Conservation (phyloP, 2,329 filamentous ascomycete genomes). For the Ophiostoma sp. region DNA sequence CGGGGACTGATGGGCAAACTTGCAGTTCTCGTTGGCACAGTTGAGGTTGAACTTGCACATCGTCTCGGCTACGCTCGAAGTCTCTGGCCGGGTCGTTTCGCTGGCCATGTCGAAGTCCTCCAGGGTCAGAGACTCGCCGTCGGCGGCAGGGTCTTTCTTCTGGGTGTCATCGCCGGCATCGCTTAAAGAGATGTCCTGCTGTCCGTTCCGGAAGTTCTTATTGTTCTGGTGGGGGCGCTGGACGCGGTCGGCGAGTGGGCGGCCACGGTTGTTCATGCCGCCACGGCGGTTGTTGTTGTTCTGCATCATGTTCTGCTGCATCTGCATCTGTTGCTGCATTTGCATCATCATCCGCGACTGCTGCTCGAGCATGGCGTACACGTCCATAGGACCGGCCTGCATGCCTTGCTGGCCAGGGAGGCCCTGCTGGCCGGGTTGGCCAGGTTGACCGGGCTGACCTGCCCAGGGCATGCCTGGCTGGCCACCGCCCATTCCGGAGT, state of each 20-base stretch:
- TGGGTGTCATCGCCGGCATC: slow-evolving; percentile 40
- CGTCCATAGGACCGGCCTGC: slow-evolving; percentile 53
- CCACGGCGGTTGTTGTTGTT: slow-evolving; percentile 49
- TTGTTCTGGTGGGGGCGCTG: slow-evolving; percentile 54
- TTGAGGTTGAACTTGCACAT: slow-evolving; percentile 87
- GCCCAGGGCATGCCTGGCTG: slow-evolving; percentile 45
- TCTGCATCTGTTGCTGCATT: slow-evolving; percentile 59
- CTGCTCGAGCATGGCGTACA: slow-evolving; percentile 79
- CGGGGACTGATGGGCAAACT: slow-evolving; percentile 91
- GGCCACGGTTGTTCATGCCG: slow-evolving; percentile 46
- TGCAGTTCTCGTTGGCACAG: slow-evolving; percentile 87
- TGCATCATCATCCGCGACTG: slow-evolving; percentile 85
- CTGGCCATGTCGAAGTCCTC: slow-evolving; percentile 64
- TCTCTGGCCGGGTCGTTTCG: slow-evolving; percentile 51
- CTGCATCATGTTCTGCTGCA: slow-evolving; percentile 56
- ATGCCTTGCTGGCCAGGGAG: slow-evolving; percentile 37
- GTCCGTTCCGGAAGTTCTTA: slow-evolving; percentile 54
- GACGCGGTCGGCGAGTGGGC: slow-evolving; percentile 74
- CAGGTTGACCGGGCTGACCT: slow-evolving; percentile 50
- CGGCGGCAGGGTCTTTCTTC: slow-evolving; percentile 36
- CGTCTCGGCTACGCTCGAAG: slow-evolving; percentile 60
- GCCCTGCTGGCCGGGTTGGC: slow-evolving; percentile 43
- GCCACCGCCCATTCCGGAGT: slow-evolving; percentile 40
- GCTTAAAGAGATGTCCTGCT: slow-evolving; percentile 41
- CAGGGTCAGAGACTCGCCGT: slow-evolving; percentile 51